These are phyloP conservation scores for Volvariella surrecta DNA, from an alignment of 1,284 basidiomycete species.

Conservation along the genomic window DNA sequence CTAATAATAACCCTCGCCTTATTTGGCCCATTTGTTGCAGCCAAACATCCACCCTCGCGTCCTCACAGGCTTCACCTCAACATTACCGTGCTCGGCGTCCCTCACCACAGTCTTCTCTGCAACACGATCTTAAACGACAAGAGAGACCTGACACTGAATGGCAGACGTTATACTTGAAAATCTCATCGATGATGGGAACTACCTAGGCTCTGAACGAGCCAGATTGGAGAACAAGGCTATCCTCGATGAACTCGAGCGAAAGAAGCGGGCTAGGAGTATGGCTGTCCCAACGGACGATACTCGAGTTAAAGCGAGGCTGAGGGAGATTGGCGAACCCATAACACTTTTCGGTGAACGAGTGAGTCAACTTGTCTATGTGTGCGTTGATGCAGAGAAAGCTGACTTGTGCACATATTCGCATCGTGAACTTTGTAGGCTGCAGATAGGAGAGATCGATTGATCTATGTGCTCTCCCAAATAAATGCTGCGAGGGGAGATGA, in stretches of 20 bases:
- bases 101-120: too few relatives aligned
- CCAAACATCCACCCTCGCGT: too few relatives aligned
- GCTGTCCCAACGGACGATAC: conserved; percentile 97
- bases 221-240: conserved; percentile 73
- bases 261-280: conserved; percentile 88
- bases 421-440: conserved; percentile 68
- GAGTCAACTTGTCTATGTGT: conserved; percentile 24
- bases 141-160: conserved; percentile 32
- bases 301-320: conserved; percentile 80
- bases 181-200: conserved; percentile 68
- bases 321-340: conserved; percentile 93
- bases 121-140: too few relatives aligned
- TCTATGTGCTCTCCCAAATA: conserved; percentile 87
- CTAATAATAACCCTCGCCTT: too few relatives aligned
- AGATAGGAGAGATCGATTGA: conserved; percentile 88
- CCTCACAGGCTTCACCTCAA: too few relatives aligned
- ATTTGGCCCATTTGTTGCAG: too few relatives aligned
- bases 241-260: conserved; percentile 88
- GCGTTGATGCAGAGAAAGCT: conserved; percentile 5
- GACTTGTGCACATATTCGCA: conserved; percentile 15
- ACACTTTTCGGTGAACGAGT: conserved; percentile 96
- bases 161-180: conserved; percentile 66
- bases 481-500: conserved; percentile 73
- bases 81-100: too few relatives aligned
- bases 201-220: conserved; percentile 62